Evolutionary conservation across 2,329 filamentous ascomycete species (phyloP).

Genomic region (Apiospora phragmitis): DNA sequence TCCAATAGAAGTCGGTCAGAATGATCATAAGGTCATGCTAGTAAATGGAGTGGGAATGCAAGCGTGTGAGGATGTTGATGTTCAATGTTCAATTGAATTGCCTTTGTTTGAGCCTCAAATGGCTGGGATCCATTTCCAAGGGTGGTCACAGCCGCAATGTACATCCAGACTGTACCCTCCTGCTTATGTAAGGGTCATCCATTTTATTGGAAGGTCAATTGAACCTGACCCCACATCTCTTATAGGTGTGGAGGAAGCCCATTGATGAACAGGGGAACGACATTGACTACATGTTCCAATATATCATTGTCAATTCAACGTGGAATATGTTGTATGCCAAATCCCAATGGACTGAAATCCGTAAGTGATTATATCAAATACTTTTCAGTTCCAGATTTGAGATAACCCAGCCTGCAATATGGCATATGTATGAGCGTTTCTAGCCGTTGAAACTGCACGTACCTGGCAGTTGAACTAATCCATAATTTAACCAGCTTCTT

Average conservation of each 20-base stretch:
- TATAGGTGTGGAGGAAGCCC: not conserved
- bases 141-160: not conserved
- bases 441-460: too few relatives aligned
- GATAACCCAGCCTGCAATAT: too few relatives aligned
- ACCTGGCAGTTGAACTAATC: too few relatives aligned
- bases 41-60: slow-evolving; percentile 5
- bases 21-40: not conserved
- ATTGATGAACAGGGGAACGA: too few relatives aligned
- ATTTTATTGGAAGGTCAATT: not conserved
- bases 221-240: not conserved
- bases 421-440: too few relatives aligned
- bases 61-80: slow-evolving; percentile 10
- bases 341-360: too few relatives aligned
- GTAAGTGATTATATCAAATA: too few relatives aligned
- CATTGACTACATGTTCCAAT: too few relatives aligned
- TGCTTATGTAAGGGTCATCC: not conserved
- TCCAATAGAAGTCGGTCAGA: not conserved
- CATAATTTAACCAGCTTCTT: too few relatives aligned
- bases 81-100: slow-evolving; percentile 9
- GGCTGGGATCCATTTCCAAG: slow-evolving; percentile 3
- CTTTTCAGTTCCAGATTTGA: too few relatives aligned
- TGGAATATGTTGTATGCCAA: too few relatives aligned
- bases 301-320: too few relatives aligned
- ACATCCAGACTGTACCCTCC: not conserved
- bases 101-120: slow-evolving; percentile 6